Conservation (phyloP, 805 yeast genomes). For the Suhomyces sp. region DNA sequence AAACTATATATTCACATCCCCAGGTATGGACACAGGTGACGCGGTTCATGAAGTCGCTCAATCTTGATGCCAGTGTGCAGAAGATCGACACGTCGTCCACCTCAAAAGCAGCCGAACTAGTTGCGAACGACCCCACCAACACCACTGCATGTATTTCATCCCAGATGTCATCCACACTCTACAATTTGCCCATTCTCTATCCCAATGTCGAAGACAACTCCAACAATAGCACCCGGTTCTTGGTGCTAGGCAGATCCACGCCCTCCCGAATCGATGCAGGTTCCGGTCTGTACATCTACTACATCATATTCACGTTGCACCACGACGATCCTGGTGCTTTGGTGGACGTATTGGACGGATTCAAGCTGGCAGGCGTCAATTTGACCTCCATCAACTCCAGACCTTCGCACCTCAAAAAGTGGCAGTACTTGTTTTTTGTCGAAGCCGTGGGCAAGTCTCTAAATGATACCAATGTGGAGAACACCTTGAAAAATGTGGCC, state of each 20-base stretch:
- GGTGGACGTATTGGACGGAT: constrained; percentile 57
- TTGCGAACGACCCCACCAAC: constrained; percentile 35
- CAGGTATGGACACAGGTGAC: constrained; percentile 96
- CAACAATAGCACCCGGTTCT: constrained; percentile 82
- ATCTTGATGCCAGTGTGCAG: constrained; percentile 33
- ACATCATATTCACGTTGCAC: constrained; percentile 63
- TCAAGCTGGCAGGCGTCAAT: constrained; percentile 56
- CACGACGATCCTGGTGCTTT: constrained; percentile 72
- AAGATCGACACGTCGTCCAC: constrained; percentile 74
- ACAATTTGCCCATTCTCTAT: constrained; percentile 52
- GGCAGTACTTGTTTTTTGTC: constrained; percentile 83
- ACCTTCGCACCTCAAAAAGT: constrained; percentile 62
- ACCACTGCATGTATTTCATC: constrained; percentile 72
- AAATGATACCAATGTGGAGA: constrained; percentile 27
- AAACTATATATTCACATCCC: constrained; percentile 81
- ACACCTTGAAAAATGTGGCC: constrained; percentile 35
- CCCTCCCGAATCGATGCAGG: constrained; percentile 4
- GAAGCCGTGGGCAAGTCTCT: constrained; percentile 53
- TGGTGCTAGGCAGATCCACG: constrained; percentile 51
- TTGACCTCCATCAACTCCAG: constrained; percentile 73
- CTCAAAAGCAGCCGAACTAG: constrained; percentile 75
- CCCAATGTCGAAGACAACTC: constrained; percentile 65
- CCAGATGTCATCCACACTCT: constrained; percentile 58
- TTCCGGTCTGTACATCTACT: constrained; percentile 34
- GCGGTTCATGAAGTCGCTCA: constrained; percentile 44